A percentile compares a stretch with the other conserved stretches of the same genome.
Evolutionary conservation across 1,284 basidiomycete species (phyloP).

Genomic region (Ceratobasidium sp.): DNA sequence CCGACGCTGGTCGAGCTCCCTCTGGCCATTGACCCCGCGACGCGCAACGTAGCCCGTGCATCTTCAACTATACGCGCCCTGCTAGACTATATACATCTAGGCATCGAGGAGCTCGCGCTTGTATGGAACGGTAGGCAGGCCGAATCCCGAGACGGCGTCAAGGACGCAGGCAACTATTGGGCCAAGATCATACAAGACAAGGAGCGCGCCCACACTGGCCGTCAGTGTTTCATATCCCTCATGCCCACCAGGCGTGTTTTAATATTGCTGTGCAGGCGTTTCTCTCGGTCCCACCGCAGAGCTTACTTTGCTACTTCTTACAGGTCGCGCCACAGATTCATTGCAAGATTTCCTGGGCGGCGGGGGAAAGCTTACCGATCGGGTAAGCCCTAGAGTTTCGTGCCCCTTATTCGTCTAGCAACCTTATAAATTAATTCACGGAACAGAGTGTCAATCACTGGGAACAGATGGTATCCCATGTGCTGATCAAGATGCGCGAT

Average conservation of each 20-base stretch:
- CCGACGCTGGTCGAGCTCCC: conserved; percentile 67
- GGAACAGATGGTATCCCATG: conserved; percentile 76
- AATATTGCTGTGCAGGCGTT: conserved; percentile 41
- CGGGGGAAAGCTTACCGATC: conserved; percentile 80
- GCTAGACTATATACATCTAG: conserved; percentile 72
- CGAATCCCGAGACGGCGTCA: conserved; percentile 68
- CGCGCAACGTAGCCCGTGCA: conserved; percentile 73
- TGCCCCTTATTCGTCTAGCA: neutral
- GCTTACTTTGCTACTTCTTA: conserved; percentile 73
- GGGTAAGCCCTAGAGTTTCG: conserved; percentile 59
- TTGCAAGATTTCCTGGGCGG: conserved; percentile 77
- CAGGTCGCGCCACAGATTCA: conserved; percentile 73
- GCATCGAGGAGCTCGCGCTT: conserved; percentile 73
- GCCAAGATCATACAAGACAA: conserved; percentile 68
- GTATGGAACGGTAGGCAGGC: conserved; percentile 71
- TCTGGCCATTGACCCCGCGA: conserved; percentile 63
- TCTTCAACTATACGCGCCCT: conserved; percentile 77
- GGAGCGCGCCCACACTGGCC: conserved; percentile 70
- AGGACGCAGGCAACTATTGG: conserved; percentile 78
- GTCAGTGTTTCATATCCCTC: conserved; percentile 58
- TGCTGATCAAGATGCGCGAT: conserved; percentile 75
- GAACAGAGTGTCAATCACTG: conserved; percentile 62
- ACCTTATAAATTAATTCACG: neutral
- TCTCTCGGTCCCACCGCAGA: conserved; percentile 65
- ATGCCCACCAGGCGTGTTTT: conserved; percentile 3